These are phyloP conservation scores for Claviceps lovelessii DNA, from an alignment of 2,329 filamentous ascomycete species.

Conservation along the genomic window DNA sequence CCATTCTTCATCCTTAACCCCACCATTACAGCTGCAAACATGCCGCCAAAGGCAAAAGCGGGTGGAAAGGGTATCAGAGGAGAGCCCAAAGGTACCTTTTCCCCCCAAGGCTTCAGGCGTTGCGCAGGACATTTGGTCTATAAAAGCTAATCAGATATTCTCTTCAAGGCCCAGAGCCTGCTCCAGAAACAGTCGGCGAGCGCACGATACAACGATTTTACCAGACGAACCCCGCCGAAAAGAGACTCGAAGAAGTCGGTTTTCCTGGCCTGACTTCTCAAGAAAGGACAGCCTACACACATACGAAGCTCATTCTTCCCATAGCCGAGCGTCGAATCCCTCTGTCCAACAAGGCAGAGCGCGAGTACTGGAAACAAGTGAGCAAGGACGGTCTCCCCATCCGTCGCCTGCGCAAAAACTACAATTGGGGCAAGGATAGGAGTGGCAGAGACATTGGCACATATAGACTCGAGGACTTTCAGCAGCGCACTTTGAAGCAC, in stretches of 20 bases:
- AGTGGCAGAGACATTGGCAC: conserved; percentile 34
- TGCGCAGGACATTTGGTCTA: background rate
- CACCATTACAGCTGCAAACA: conserved; percentile 9
- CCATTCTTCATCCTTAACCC: conserved; percentile 6
- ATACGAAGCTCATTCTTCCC: conserved; percentile 30
- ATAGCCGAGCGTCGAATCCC: conserved; percentile 22
- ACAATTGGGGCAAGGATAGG: conserved; percentile 37
- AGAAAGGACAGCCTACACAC: conserved; percentile 35
- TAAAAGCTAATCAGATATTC: background rate
- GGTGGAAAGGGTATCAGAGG: conserved; percentile 9
- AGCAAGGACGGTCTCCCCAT: conserved; percentile 37
- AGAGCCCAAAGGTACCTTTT: conserved; percentile 12
- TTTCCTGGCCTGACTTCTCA: conserved; percentile 30
- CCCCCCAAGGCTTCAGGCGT: background rate
- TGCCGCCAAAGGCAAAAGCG: conserved; percentile 13
- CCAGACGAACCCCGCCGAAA: conserved; percentile 35
- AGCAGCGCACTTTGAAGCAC: conserved; percentile 27
- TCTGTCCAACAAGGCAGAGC: conserved; percentile 33
- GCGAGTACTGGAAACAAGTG: conserved; percentile 43
- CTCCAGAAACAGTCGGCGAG: conserved; percentile 33
- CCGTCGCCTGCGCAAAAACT: conserved; percentile 25
- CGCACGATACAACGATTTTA: conserved; percentile 33
- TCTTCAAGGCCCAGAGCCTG: conserved; percentile 15
- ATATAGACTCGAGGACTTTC: conserved; percentile 32
- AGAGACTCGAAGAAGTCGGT: conserved; percentile 29